Base-by-base conservation (phyloP, 805 yeast genomes). In the Vanderwaltozyma yarrowii region DNA sequence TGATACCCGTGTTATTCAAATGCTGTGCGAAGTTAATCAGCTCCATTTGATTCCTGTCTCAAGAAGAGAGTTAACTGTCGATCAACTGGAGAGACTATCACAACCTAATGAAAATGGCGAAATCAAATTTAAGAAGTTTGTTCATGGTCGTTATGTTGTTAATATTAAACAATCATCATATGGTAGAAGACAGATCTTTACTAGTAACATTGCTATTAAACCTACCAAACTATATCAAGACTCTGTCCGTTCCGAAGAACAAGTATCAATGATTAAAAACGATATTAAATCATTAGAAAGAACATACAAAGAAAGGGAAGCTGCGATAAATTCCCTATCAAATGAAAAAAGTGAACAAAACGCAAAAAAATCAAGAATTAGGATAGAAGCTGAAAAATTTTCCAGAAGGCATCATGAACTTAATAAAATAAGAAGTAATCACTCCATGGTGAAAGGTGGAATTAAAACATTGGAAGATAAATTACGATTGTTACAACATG, bases 1-100 rank as follows among this genome's bases (percentile, higher is more conserved):
- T 1, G 95, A 95, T 1, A 51, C 58, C 5, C 71, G 72, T 9
- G 94, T 89, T 1, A 53, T 85, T 36, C 67, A 70, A 38, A 85
- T 82, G 86, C 66, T 88, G 24, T 76, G 81, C 45, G 78, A 73
- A 43, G 58, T 63, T 11, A 54, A 66, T 10, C 67, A 70, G 32
- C 55, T 76, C 14, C 69, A 75, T 44, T 55, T 58, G 37, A 73
- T 84, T 21, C 96, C 96, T 0, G 78, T 80, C 5, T 53, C 83
- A 0, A 58, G 63, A 13, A 60, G 54, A n/a, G 70, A 68, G 2
- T 53, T 80, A 28, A 49, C 66, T 9, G 59, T 61, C 9, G 45
- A 52, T 5, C 72, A 71, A 42, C 56, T 68, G 26, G 60, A 64
- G 14, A 45, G 37, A 32, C 56, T 70, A 38, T 61, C 57, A 34